These are phyloP conservation scores for Cryphonectria japonica DNA, from an alignment of 2,329 filamentous ascomycete genomes.

Conservation along the genomic window DNA sequence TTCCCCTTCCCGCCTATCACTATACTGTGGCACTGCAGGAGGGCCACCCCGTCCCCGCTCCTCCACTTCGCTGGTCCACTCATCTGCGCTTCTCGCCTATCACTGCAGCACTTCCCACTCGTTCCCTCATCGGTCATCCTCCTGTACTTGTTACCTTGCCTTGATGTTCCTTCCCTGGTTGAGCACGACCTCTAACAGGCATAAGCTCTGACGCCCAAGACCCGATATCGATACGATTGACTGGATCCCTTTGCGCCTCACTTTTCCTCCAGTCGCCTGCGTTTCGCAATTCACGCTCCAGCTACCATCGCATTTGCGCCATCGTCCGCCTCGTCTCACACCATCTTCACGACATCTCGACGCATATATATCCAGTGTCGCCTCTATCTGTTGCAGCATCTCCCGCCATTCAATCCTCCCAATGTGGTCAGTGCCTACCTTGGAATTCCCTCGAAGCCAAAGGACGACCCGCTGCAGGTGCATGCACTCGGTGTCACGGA, in stretches of 20 bases:
- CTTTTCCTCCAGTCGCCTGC: slow-evolving; percentile 20
- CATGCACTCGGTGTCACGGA: not conserved
- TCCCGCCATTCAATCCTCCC: not conserved
- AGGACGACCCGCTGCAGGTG: not conserved
- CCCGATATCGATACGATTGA: slow-evolving; percentile 13
- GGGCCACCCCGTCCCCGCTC: not conserved
- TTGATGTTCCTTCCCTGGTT: not conserved
- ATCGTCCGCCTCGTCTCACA: slow-evolving; percentile 21
- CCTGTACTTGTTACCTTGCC: not conserved
- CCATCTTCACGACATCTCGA: not conserved
- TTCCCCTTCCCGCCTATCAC: not conserved
- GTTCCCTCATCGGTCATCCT: not conserved
- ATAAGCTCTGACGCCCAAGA: slow-evolving; percentile 21
- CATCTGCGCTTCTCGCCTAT: not conserved
- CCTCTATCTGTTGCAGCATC: slow-evolving; percentile 12
- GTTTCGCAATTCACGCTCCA: slow-evolving; percentile 5
- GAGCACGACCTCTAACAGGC: not conserved
- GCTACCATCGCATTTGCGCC: slow-evolving; percentile 20
- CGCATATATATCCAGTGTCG: slow-evolving; percentile 26
- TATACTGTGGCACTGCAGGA: not conserved
- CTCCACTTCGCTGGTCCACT: not conserved
- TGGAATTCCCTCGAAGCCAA: slow-evolving; percentile 8
- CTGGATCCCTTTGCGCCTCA: slow-evolving; percentile 17
- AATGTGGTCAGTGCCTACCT: slow-evolving; percentile 30
- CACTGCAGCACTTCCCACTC: not conserved